Base-by-base conservation (phyloP, 805 yeast species). In the Saccharomycopsis amapae region DNA sequence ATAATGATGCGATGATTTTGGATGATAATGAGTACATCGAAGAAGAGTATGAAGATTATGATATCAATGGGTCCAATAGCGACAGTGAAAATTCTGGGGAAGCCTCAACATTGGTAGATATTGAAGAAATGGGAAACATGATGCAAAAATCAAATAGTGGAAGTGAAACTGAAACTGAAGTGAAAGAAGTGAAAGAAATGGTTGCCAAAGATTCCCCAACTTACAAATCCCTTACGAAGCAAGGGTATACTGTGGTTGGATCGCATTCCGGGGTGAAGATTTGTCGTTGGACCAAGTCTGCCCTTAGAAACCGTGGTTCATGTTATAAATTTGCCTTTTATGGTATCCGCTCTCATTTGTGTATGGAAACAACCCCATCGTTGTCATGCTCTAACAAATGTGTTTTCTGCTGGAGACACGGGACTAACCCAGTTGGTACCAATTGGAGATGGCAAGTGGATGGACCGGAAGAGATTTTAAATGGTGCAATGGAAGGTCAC, bases 371-470 rank as follows among this genome's bases (percentile, higher is more conserved):
- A 2, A 88, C 97, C 0, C 97, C 97, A 1, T 82, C 95, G 1
- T 69, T 88, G 49, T 90, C 96, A 5, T 88, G 97, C 63, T 86
- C 96, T 4, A 88, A 88, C 60, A 88, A 88, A 62, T 88, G 97
- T 72, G 96, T 89, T 3, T 88, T 88, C 59, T 88, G 97, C 66
- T 88, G 97, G 97, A 76, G 97, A 61, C 97, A 88, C 63, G 97
- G 97, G 40, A 88, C 96, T 2, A 89, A 88, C 58, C 97, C 97
- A 0, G 96, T 89, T 1, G 96, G 96, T 15, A 88, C 95, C 24
- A 81, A 82, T 50, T 88, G 97, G 97, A 71, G 96, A 57, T 88
- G 97, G 97, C 90, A 87, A 57, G 85, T 87, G 12, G 96, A 88
- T 62, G 80, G 82, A 18, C 96, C 97, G 0, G 89, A 85, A 55